Base-by-base conservation (phyloP, 1,284 basidiomycete genomes). In the Phlebopus sp. region DNA sequence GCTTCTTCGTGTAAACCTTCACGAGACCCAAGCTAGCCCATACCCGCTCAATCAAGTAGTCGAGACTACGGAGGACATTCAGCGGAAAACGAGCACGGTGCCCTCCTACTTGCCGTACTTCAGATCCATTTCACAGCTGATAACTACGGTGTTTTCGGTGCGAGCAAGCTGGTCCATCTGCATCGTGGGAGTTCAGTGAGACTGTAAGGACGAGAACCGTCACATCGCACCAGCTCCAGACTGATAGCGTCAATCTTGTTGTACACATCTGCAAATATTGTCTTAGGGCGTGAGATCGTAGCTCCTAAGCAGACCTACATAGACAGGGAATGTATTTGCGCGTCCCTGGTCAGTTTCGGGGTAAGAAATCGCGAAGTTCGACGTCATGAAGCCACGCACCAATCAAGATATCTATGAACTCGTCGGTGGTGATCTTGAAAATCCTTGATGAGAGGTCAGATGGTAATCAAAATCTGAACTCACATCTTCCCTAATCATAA, bases 401-500 rank as follows among this genome's bases (percentile, higher is more conserved):
- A 47, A 98, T 90, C 15, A 99, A 78, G 9, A 97, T 92, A 63
- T 99, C 96, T 60, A 98, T 97, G 63, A 98, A 97, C 64, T 98
- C 92, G 67, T 99, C 95, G 2, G 90, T 92, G 3, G 91, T 92
- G 55, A 97, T 93, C 92, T 95, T 55, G 23, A 47, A 31, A 37
- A 23, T 23, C 4, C 19, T 49, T 18, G 32, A 47, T 8, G 44
- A 51, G 42, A 36, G 23, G 35, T 27, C 14, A 14, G 5, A 36
- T 8, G 25, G 32, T 14, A 34, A 27, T 35, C n/a, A 44, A 37
- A 46, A 51, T 36, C 43, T 39, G 37, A 42, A 45, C 84, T 60
- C 58, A 95, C 92, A 69, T 97, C 94, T 74, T 97, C 93, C 59
- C 94, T 80, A 56, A 97, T 92, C 92, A 97, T 95, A 19, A 97